Percentiles rank a stretch among this genome's conserved stretches.
These are phyloP conservation scores for Cichorium intybus DNA, from an alignment of 140 eudicot species.

Conservation along the genomic window DNA sequence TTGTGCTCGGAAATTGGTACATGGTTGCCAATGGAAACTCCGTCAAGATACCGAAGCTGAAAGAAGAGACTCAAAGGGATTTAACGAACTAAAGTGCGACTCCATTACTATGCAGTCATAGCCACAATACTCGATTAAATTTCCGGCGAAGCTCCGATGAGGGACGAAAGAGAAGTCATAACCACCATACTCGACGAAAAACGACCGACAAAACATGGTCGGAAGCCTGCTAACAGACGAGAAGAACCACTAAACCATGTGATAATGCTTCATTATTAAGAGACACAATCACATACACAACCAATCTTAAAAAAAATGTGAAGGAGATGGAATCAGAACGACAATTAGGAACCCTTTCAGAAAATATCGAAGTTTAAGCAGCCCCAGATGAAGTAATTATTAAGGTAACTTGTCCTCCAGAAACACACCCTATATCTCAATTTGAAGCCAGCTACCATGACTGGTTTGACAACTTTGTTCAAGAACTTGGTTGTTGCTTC, in stretches of 20 bases:
- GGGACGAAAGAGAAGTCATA: slow-evolving; percentile 13
- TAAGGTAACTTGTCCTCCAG: slow-evolving; percentile 40
- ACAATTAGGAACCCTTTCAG: slow-evolving; percentile 6
- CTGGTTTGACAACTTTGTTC: too few relatives aligned
- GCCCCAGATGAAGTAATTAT: slow-evolving; percentile 37
- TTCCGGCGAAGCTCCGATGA: slow-evolving; percentile 36
- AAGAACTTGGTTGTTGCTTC: too few relatives aligned
- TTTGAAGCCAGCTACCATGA: too few relatives aligned
- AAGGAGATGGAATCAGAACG: slow-evolving; percentile 36
- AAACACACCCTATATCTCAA: slow-evolving; percentile 47
- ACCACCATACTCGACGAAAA: slow-evolving; percentile 25
- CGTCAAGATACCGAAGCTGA: too few relatives aligned
- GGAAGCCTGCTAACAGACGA: slow-evolving; percentile 51
- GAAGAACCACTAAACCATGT: slow-evolving; percentile 57
- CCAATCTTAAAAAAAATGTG: slow-evolving; percentile 43
- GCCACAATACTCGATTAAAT: too few relatives aligned
- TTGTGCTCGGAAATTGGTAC: too few relatives aligned
- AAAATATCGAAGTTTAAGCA: slow-evolving; percentile 47
- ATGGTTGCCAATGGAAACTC: too few relatives aligned
- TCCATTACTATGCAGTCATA: too few relatives aligned
- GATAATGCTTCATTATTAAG: slow-evolving; percentile 56
- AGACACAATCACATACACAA: slow-evolving; percentile 51
- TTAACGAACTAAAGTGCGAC: too few relatives aligned
- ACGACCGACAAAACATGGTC: slow-evolving; percentile 47
- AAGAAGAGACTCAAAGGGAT: too few relatives aligned